A percentile compares a stretch with the other conserved stretches of the same genome.
Evolutionary conservation across 768 basidiomycete species (phyloP).

Genomic region (Boletus insuetus): DNA sequence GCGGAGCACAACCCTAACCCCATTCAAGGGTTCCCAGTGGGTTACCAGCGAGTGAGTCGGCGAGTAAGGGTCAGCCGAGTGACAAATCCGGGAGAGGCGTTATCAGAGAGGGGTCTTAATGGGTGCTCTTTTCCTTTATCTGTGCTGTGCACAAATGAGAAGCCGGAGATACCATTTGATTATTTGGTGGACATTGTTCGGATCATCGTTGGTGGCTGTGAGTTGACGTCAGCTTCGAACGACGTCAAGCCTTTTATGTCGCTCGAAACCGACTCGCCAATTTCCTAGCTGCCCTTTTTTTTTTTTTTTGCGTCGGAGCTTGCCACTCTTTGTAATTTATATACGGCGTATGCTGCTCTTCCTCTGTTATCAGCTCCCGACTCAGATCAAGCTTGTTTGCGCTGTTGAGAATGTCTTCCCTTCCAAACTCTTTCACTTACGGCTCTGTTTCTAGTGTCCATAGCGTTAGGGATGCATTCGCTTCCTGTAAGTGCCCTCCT

Average conservation of each 20-base stretch:
- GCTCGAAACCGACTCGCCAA: not conserved
- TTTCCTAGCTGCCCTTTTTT: not conserved
- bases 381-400: not conserved
- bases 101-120: too few relatives aligned
- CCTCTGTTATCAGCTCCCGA: not conserved
- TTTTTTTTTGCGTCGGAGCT: slow-evolving; percentile 6
- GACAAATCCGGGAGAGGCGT: too few relatives aligned
- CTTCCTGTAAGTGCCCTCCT: slow-evolving; percentile 47
- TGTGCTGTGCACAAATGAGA: too few relatives aligned
- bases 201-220: too few relatives aligned
- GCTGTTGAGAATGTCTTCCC: slow-evolving; percentile 43
- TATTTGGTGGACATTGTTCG: not conserved
- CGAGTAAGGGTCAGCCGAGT: too few relatives aligned
- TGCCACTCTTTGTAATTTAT: not conserved
- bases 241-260: fast-evolving
- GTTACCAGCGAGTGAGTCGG: too few relatives aligned
- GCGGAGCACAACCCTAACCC: too few relatives aligned
- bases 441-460: slow-evolving; percentile 48
- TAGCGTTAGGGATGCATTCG: slow-evolving; percentile 54
- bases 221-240: too few relatives aligned
- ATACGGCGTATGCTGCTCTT: not conserved
- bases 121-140: too few relatives aligned
- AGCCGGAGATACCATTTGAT: not conserved
- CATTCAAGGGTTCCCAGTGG: too few relatives aligned
- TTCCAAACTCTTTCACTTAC: slow-evolving; percentile 42